Evolutionary conservation across 1,284 basidiomycete species (phyloP).

Genomic region (Ganoderma leucocontextum): DNA sequence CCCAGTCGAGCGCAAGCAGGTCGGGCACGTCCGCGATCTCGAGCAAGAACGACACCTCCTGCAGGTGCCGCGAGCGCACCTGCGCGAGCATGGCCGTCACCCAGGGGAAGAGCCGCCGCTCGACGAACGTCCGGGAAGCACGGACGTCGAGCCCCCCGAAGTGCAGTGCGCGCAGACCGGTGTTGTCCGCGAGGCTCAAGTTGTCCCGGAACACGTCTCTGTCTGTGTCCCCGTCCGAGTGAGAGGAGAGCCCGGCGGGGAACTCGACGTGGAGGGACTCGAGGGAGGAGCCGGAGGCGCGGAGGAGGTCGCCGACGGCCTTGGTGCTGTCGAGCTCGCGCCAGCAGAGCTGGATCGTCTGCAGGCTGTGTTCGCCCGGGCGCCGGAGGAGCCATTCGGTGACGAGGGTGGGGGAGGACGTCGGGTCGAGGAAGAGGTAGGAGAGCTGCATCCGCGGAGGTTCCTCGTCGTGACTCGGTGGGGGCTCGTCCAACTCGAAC

Average conservation of each 20-base stretch:
- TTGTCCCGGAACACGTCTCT: conserved; percentile 35
- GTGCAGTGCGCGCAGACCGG: conserved; percentile 40
- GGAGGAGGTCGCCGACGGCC: conserved; percentile 40
- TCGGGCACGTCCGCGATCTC: conserved; percentile 38
- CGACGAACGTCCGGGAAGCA: conserved; percentile 37
- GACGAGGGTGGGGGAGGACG: conserved; percentile 43
- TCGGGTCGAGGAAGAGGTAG: conserved; percentile 43
- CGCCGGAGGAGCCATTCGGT: conserved; percentile 43
- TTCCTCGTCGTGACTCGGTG: background rate
- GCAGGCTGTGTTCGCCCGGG: conserved; percentile 38
- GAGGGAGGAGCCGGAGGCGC: conserved; percentile 41
- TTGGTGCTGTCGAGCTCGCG: conserved; percentile 41
- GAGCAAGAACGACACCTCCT: conserved; percentile 41
- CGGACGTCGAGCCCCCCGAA: conserved; percentile 42
- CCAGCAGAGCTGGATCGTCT: conserved; percentile 45
- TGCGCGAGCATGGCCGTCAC: conserved; percentile 39
- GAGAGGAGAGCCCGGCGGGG: conserved; percentile 39
- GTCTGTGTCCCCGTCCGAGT: conserved; percentile 10
- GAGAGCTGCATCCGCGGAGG: conserved; percentile 39
- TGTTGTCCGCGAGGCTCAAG: conserved; percentile 42
- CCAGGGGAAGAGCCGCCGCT: conserved; percentile 38
- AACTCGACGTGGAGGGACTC: conserved; percentile 43
- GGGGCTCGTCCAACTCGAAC: conserved; percentile 11
- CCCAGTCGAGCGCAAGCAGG: conserved; percentile 41
- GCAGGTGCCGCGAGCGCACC: conserved; percentile 34